Evolutionary conservation across 176 grass and related monocot species (phyloP), one percentile per base, ranked within the genome.

Genomic region (Avena atlantica): DNA sequence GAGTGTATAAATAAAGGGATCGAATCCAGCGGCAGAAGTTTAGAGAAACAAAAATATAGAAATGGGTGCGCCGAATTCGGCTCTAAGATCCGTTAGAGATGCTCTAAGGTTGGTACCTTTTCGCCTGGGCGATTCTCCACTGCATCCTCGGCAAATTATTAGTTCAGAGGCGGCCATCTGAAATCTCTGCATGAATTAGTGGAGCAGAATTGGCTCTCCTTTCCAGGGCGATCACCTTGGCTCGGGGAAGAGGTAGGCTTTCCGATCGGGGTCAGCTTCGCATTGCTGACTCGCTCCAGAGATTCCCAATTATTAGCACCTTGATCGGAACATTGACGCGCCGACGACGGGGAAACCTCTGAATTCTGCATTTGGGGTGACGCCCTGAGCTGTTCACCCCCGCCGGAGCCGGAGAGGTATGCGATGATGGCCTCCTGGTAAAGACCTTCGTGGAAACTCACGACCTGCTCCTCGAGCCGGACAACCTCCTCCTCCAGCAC

Each of bases 401-500:
- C 11, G 47, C 81, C 78, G 68, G 78, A 79, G 47, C 81, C 69
- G 68, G 78, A 79, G 70, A 89, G 64, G 23, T 19, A 68, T 1
- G 86, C 73, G 70, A 91, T 88, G 78, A 95, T 85, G 29, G 95
- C 93, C 78, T 98, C 95, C 84, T 89, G 71, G 78, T 90, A 95
- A 52, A 98, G 95, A 20, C 91, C 91, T 89, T 90, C 89, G 90
- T 86, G 81, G 68, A 93, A 90, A 87, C 83, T 87, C 34, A 95
- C 87, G 31, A 95, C 88, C 85, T 98, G 83, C 80, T 98, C 95
- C 89, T 98, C 95, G 8, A 98, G 95, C 49, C 91, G 87, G 69
- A 95, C 92, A 31, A 98, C 87, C 85, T 98, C 95, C 83, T 98
- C 95, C 61, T 98, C 95, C 87, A 98, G 71, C 65, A 98, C 93